phyloP scores from a whole-genome alignment of 495 filamentous ascomycete genomes.

The Melanomma pulvis-pyrius region DNA sequence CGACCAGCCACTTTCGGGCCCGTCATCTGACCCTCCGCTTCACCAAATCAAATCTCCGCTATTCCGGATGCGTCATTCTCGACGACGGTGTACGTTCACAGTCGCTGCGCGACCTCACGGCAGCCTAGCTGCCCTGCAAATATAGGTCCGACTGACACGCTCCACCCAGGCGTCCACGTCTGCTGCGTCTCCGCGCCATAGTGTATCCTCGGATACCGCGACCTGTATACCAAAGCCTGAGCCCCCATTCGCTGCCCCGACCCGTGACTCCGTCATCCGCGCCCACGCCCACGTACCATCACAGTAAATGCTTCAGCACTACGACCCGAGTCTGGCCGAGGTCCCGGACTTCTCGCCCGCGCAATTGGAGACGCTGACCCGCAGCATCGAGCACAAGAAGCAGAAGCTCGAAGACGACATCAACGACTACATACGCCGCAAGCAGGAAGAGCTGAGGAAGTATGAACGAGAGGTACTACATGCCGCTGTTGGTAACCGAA shows the following conservation, averaged over 20 bases:
- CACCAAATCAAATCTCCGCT: conserved; percentile 13
- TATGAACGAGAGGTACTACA: conserved; percentile 26
- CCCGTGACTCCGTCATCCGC: conserved; percentile 25
- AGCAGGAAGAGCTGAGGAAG: conserved; percentile 31
- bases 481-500: not conserved
- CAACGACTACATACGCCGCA: conserved; percentile 29
- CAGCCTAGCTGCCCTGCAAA: conserved; percentile 13
- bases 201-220: conserved; percentile 10
- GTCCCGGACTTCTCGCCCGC: conserved; percentile 26
- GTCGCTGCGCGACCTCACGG: not conserved
- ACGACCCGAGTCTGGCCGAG: conserved; percentile 26
- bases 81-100: conserved; percentile 13
- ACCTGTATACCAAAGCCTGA: conserved; percentile 7
- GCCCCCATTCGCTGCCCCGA: conserved; percentile 14
- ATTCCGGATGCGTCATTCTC: conserved; percentile 25
- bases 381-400: conserved; percentile 30
- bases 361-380: conserved; percentile 28
- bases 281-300: not conserved
- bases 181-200: conserved; percentile 15
- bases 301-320: conserved; percentile 21
- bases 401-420: conserved; percentile 38
- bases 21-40: conserved; percentile 16
- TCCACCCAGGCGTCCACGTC: conserved; percentile 5
- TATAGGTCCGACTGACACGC: conserved; percentile 11
- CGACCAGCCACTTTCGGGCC: not conserved